Evolutionary conservation across 768 basidiomycete genomes (phyloP).

Genomic region (Xerocomellus amylosporus): DNA sequence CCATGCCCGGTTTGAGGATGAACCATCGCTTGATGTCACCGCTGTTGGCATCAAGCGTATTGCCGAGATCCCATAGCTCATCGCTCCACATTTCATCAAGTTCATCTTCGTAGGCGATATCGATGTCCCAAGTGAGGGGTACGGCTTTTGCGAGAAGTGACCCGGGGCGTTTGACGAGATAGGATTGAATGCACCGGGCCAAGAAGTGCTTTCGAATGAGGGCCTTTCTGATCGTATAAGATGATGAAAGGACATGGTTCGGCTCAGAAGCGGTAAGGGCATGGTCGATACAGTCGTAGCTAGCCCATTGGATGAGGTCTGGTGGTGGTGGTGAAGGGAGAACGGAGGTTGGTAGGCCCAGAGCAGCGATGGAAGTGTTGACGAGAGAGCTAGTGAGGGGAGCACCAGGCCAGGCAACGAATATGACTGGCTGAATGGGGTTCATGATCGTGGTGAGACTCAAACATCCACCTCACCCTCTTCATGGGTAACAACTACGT

Average conservation of each 20-base stretch:
- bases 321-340: constrained; percentile 21
- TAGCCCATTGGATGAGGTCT: constrained; percentile 71
- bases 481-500: constrained; percentile 49
- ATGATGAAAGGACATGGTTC: constrained; percentile 62
- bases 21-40: constrained; percentile 59
- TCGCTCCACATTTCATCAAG: constrained; percentile 91
- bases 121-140: constrained; percentile 80
- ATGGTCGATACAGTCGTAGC: constrained; percentile 86
- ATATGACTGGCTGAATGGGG: constrained; percentile 25
- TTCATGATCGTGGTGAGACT: constrained; percentile 3
- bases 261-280: constrained; percentile 57
- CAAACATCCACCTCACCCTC: background rate
- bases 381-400: constrained; percentile 53
- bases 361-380: constrained; percentile 37
- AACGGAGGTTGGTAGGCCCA: constrained; percentile 27
- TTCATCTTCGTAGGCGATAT: constrained; percentile 89
- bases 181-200: constrained; percentile 67
- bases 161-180: constrained; percentile 64
- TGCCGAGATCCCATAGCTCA: constrained; percentile 85
- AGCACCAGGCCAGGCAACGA: constrained; percentile 54
- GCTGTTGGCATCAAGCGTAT: constrained; percentile 47
- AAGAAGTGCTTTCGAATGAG: constrained; percentile 95
- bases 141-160: constrained; percentile 54
- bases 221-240: constrained; percentile 87
- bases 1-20: constrained; percentile 97